Evolutionary conservation across 768 basidiomycete species (phyloP), one percentile per base, ranked within the genome.

Genomic region (Hydnomerulius pinastri): DNA sequence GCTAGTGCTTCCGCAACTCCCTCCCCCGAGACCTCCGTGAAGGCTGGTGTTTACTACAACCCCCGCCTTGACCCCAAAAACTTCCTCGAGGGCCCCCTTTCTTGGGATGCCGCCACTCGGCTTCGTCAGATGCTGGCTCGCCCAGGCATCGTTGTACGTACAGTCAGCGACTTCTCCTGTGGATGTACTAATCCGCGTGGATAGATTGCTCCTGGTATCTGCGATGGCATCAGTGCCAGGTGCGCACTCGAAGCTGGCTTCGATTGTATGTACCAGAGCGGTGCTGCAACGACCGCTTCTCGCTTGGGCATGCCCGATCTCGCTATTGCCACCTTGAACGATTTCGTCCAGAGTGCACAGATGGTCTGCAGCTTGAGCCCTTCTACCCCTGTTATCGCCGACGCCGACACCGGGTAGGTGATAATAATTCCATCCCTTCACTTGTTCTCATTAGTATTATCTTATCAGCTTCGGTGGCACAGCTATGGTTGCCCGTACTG

Each of bases 161-260:
- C n/a, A 0, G 15, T 37, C 0, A 7, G 9, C 20, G 2, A 20
- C 36, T 21, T 21, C 3, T n/a, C 12, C 12, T 21, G 25, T n/a
- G 42, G 24, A 15, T 20, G 21, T 50, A 39, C 46, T 59, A 6
- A 59, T 21, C 0, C 17, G 15, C 20, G 23, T 29, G 20, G 32
- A 10, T 37, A 87, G 86, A 68, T 87, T 57, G 87, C 86, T 2
- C 87, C 86, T n/a, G 87, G 87, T 36, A 83, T 89, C 36, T 87
- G 87, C 48, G 87, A 89, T 49, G 87, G 86, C 43, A 90, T 91
- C 60, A 87, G 85, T 58, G 87, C 87, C 9, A 77, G 89, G 25
- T 87, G 87, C 55, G 89, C 89, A 7, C 68, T 90, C 6, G 88
- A 91, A 69, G 86, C 87, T 30, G 88, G 88, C 17, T 91, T 90